Base-by-base conservation (phyloP, 805 yeast genomes). In the Kuraishia cidri region DNA sequence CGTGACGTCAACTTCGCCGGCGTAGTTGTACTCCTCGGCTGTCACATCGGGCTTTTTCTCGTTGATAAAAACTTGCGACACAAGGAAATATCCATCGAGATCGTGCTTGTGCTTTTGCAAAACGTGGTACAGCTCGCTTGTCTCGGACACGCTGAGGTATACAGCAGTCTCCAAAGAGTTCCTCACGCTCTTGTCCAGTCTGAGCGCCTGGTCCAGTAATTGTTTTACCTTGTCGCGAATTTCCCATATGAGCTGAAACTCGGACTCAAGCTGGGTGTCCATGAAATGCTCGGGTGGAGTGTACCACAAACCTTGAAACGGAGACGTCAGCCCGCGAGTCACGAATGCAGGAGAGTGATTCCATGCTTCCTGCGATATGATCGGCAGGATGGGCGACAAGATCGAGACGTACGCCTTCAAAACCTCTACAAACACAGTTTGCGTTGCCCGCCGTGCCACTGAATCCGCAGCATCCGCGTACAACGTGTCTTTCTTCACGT, bases 281-380 rank as follows among this genome's bases (percentile, higher is more conserved):
- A 40, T 31, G 56, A 58, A 68, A 1, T 41, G 25, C 2, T 48
- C 45, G 2, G 69, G 68, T 10, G 51, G 56, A 28, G 38, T 44
- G 15, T 53, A 61, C 63, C 69, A 66, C 4, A 74, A 66, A 17
- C 47, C 38, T 52, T 58, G 58, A 43, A 72, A 71, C 1, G 81
- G 80, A 1, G 79, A 61, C 4, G 36, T 47, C 10, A 35, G 26
- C 0, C 47, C 44, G 3, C 33, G 27, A 2, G 54, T 56, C 24
- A 62, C 32, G 13, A 32, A 41, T 3, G 33, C 39, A 8, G 72
- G 77, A 4, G 71, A 46, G 37, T 65, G 64, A 24, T 73, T 72
- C 95, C 96, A 88, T 0, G 75, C 86, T 48, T 92, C 97, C 55
- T 92, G 97, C 0, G 90, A 68, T 36, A 88, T 60, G 3, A 85